phyloP scores from a whole-genome alignment of 2,329 filamentous ascomycete species.

The Cercospora janseana region DNA sequence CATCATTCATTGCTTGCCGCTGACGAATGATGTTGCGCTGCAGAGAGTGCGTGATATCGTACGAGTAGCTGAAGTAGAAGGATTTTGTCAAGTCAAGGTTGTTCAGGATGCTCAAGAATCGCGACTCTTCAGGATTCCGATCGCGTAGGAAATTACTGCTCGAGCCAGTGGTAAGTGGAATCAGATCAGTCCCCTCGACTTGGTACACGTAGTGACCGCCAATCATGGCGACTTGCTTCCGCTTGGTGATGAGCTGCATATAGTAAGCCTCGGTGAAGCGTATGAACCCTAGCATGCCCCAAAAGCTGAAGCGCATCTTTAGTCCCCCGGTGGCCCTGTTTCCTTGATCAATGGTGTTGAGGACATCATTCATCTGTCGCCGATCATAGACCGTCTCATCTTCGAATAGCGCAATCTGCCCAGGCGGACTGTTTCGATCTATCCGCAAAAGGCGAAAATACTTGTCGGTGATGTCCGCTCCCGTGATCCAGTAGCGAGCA shows the following conservation, averaged over 20 bases:
- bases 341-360: constrained; percentile 91
- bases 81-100: constrained; percentile 86
- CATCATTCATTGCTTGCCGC: constrained; percentile 66
- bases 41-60: constrained; percentile 87
- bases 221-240: constrained; percentile 92
- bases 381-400: constrained; percentile 94
- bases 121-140: constrained; percentile 80
- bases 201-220: constrained; percentile 96
- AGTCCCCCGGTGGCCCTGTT: constrained; percentile 88
- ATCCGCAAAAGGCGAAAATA: constrained; percentile 92
- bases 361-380: constrained; percentile 86
- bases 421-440: constrained; percentile 78
- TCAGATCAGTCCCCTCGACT: constrained; percentile 86
- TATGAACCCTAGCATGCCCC: constrained; percentile 94
- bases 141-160: constrained; percentile 71
- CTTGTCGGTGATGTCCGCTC: constrained; percentile 83
- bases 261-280: constrained; percentile 94
- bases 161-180: constrained; percentile 74
- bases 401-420: constrained; percentile 79
- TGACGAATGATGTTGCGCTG: constrained; percentile 89
- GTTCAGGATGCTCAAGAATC: constrained; percentile 83
- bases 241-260: constrained; percentile 94
- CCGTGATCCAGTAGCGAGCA: constrained; percentile 89
- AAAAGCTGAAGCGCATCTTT: constrained; percentile 83
- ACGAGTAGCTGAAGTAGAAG: constrained; percentile 98